phyloP scores from a whole-genome alignment of 495 filamentous ascomycete genomes.

The Lasiosphaeria miniovina region DNA sequence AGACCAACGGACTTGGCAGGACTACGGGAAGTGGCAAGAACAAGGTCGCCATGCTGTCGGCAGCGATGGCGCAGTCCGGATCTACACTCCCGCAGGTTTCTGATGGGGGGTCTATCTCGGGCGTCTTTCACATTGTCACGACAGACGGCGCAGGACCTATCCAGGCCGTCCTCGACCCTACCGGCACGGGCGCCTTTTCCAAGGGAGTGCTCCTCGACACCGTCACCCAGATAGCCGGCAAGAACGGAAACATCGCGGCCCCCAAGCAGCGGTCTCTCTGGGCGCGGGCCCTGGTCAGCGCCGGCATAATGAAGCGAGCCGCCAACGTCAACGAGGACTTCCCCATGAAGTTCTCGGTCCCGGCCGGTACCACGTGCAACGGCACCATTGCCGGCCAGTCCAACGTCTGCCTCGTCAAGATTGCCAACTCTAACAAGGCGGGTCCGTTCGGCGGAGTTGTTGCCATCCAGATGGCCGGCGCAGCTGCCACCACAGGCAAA shows the following conservation, averaged over 20 bases:
- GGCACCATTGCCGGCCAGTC: constrained; percentile 30
- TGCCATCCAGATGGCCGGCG: constrained; percentile 34
- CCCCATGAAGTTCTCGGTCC: constrained; percentile 30
- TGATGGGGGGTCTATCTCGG: constrained; percentile 31
- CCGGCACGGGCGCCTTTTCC: constrained; percentile 33
- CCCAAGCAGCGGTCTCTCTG: constrained; percentile 19
- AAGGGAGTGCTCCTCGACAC: constrained; percentile 21
- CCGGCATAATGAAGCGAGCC: constrained; percentile 30
- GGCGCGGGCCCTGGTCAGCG: constrained; percentile 23
- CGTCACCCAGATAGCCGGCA: constrained; percentile 24
- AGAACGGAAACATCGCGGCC: constrained; percentile 28
- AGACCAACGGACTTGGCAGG: constrained; percentile 22
- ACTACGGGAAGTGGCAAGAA: constrained; percentile 22
- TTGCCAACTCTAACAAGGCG: constrained; percentile 33
- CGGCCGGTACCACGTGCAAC: constrained; percentile 33
- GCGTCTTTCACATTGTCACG: constrained; percentile 38
- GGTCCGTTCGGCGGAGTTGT: constrained; percentile 42
- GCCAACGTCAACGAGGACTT: constrained; percentile 36
- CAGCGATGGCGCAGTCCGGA: constrained; percentile 36
- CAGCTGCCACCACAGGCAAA: not conserved
- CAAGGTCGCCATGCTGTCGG: constrained; percentile 18
- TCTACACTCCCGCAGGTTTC: constrained; percentile 36
- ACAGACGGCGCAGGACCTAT: constrained; percentile 39
- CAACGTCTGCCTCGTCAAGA: constrained; percentile 39
- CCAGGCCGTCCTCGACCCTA: constrained; percentile 36